These are phyloP conservation scores for Calophaca sinica DNA, from an alignment of 306 rosid genomes.

Conservation along the genomic window DNA sequence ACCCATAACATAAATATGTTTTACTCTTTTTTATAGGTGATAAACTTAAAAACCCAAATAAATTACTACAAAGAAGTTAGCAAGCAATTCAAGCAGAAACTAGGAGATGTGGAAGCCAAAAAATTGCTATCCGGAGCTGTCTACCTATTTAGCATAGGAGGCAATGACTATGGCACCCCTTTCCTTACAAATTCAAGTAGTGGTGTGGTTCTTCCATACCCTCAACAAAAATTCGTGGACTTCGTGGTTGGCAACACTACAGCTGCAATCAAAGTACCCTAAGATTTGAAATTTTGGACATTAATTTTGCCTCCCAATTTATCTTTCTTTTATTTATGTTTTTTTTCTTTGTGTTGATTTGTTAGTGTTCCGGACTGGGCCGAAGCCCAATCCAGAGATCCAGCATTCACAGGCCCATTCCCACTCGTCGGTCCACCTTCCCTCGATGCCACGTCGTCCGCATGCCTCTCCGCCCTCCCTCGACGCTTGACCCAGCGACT, in stretches of 20 bases:
- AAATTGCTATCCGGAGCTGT: constrained; percentile 51
- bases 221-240: constrained; percentile 45
- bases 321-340: background rate
- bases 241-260: constrained; percentile 61
- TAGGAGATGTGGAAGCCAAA: constrained; percentile 49
- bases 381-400: too few species aligned
- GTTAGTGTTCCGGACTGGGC: too few species aligned
- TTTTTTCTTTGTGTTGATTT: too few species aligned
- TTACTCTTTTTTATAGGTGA: constrained; percentile 40
- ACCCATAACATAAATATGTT: too few species aligned
- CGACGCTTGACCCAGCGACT: too few species aligned
- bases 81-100: constrained; percentile 39
- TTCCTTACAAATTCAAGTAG: constrained; percentile 14
- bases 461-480: too few species aligned
- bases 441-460: too few species aligned
- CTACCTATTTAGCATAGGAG: constrained; percentile 52
- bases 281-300: background rate
- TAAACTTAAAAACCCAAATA: constrained; percentile 57
- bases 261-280: constrained; percentile 44
- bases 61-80: constrained; percentile 51
- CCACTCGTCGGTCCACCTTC: too few species aligned
- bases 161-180: constrained; percentile 52
- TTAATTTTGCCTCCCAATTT: background rate
- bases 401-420: too few species aligned
- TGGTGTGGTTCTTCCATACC: constrained; percentile 19